A percentile compares a stretch with the other conserved stretches of the same genome.
These are phyloP conservation scores for Tetradesmus obliquus DNA, from an alignment of 139 green algal species.

Conservation along the genomic window DNA sequence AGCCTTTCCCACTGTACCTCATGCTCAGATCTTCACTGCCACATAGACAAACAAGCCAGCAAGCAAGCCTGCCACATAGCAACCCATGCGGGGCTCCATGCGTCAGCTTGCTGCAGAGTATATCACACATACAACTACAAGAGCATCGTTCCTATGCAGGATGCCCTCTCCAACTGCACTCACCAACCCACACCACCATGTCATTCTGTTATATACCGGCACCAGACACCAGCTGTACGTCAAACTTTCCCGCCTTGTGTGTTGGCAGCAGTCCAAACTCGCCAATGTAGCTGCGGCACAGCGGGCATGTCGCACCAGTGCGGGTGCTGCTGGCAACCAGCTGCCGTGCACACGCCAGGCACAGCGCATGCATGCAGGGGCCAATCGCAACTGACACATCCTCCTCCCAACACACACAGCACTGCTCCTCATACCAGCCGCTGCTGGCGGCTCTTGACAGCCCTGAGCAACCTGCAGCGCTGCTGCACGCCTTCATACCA, in stretches of 20 bases:
- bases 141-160: not conserved
- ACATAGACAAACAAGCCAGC: not conserved
- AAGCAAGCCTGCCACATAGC: not conserved
- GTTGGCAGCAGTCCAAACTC: not conserved
- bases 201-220: not conserved
- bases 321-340: not conserved
- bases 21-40: no score
- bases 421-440: constrained; percentile 21
- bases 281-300: constrained; percentile 16
- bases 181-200: not conserved
- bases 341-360: constrained; percentile 19
- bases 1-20: not conserved
- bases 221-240: not conserved
- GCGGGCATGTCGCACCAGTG: not conserved
- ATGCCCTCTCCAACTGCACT: not conserved
- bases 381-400: not conserved
- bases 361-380: constrained; percentile 29
- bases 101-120: not conserved
- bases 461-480: not conserved
- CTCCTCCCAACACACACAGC: constrained; percentile 39
- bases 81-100: not conserved
- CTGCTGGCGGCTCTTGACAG: not conserved
- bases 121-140: not conserved
- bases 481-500: not conserved
- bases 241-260: not conserved